Base-by-base conservation (phyloP, 1,284 basidiomycete genomes). In the Wolfiporia cocos region DNA sequence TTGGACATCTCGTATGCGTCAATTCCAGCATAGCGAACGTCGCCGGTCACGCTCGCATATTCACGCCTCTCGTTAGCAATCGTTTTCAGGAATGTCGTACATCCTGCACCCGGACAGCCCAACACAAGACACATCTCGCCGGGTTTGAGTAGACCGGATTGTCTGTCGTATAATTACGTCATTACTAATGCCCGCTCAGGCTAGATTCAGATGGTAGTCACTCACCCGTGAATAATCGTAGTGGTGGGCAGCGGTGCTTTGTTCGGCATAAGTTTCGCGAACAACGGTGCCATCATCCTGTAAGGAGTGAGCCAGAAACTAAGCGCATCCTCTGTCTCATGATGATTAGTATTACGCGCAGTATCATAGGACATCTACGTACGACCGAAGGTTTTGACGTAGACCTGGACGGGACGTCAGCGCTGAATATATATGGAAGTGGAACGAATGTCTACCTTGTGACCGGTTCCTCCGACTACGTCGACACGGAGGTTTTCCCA, bases 41-140 rank as follows among this genome's bases (percentile, higher is more conserved):
- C 68, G n/a, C 89, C 88, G 1, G 61, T 51, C 11, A 88, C 69
- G 14, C 56, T 62, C 4, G 73, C 70, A 56, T 78, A 92, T 17
- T 74, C 84, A 9, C 66, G 64, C 3, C 82, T 71, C 43, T 81
- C 73, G 55, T 90, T 89, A 9, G 89, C 78, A 40, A 92, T 78
- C 0, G 79, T 64, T 59, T 87, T 89, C 9, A 92, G 68, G 59
- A 92, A 87, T 0, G 88, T 86, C 0, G 78, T 78, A 58, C 89
- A 92, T 15, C 88, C 89, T 5, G 85, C 73, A 2, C 84, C 85
- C n/a, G 89, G 89, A 38, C 83, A 79, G 5, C 89, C 89, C 4
- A 92, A 70, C n/a, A 91, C 87, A 10, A 89, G 64, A 54, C 76
- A 77, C 64, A 66, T 66, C 44, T 66, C 58, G 2, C 64, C 79